Conservation (phyloP, 805 yeast species). For the Starmerella geochares region DNA sequence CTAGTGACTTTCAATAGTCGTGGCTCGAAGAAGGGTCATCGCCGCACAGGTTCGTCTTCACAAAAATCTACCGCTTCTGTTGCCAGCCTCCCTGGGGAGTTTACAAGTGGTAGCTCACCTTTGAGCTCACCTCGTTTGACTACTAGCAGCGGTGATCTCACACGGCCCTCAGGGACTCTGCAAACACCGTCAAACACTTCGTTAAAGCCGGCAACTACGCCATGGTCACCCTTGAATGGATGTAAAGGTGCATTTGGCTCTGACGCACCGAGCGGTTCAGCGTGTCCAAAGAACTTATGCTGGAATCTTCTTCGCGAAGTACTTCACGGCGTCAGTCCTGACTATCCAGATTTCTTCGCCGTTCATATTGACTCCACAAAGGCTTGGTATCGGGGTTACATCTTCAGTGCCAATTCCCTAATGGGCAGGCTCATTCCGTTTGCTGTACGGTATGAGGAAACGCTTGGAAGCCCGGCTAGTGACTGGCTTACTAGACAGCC, state of each 20-base stretch:
- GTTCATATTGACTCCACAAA: not conserved
- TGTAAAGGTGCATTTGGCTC: not conserved
- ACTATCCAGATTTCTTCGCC: not conserved
- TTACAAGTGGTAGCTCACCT: not conserved
- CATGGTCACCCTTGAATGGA: not conserved
- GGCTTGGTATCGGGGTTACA: constrained; percentile 1
- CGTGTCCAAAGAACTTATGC: not conserved
- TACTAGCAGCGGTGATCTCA: not conserved
- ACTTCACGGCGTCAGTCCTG: not conserved
- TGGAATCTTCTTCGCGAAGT: not conserved
- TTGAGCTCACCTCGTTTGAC: not conserved
- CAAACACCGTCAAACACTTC: not conserved
- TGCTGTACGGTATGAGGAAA: not conserved
- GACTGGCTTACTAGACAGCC: not conserved
- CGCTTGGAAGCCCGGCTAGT: not conserved
- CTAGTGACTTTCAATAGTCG: not conserved
- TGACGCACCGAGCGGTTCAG: no score
- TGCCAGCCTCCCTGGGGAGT: no score
- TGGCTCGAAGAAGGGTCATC: not conserved
- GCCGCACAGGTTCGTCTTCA: not conserved
- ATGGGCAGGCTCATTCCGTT: not conserved
- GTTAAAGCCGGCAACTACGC: not conserved
- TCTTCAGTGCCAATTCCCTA: not conserved
- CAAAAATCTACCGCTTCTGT: not conserved
- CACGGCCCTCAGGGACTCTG: not conserved